Evolutionary conservation across 2,329 filamentous ascomycete species (phyloP).

Genomic region (Penicillium corylophilum): DNA sequence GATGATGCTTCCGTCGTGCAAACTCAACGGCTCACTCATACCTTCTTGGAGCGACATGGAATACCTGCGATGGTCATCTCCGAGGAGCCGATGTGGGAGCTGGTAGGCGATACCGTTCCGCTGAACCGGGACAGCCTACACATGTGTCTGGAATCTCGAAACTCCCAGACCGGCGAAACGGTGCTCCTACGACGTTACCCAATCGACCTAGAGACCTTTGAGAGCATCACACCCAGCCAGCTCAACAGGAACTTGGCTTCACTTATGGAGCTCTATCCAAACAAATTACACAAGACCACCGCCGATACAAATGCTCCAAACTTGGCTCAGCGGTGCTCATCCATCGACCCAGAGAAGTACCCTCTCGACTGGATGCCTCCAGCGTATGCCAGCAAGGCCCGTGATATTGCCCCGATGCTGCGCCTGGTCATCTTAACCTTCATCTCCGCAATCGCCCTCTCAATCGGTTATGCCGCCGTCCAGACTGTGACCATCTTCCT

Average conservation of each 20-base stretch:
- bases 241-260: slow-evolving; percentile 50
- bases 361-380: slow-evolving; percentile 25
- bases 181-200: slow-evolving; percentile 41
- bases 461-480: slow-evolving; percentile 32
- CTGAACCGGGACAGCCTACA: slow-evolving; percentile 44
- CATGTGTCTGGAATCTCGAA: slow-evolving; percentile 44
- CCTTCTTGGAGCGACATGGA: slow-evolving; percentile 45
- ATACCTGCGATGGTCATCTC: slow-evolving; percentile 48
- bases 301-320: slow-evolving; percentile 14
- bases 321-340: slow-evolving; percentile 9
- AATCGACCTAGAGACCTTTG: slow-evolving; percentile 49
- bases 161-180: slow-evolving; percentile 33
- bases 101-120: slow-evolving; percentile 33
- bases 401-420: slow-evolving; percentile 26
- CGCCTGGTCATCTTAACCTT: slow-evolving; percentile 30
- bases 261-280: slow-evolving; percentile 35
- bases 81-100: slow-evolving; percentile 44
- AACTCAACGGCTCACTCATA: slow-evolving; percentile 35
- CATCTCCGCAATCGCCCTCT: slow-evolving; percentile 29
- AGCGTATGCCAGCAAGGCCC: slow-evolving; percentile 20
- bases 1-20: slow-evolving; percentile 31
- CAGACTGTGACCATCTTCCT: slow-evolving; percentile 25
- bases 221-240: slow-evolving; percentile 48
- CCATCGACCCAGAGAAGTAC: slow-evolving; percentile 26
- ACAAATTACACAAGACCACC: slow-evolving; percentile 22